A percentile compares a stretch with the other conserved stretches of the same genome.
Conservation (phyloP, 768 basidiomycete species). For the Suillus weaverae region DNA sequence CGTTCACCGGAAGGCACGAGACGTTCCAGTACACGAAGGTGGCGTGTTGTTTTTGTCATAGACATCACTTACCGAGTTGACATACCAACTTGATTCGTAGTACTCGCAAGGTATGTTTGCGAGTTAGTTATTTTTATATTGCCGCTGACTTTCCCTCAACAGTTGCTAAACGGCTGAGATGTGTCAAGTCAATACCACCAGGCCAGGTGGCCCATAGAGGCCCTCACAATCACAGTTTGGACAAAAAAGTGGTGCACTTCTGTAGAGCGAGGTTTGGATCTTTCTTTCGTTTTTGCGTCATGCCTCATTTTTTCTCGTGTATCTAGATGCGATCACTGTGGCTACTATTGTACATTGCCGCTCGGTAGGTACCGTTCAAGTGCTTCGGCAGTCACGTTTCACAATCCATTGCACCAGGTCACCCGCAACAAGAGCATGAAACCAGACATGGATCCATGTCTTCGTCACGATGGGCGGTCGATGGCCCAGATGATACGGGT, state of each 20-base stretch:
- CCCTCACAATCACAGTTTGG: constrained; percentile 48
- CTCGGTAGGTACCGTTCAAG: constrained; percentile 37
- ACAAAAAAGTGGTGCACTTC: constrained; percentile 48
- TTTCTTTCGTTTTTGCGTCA: background rate
- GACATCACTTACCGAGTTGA: background rate
- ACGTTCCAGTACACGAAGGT: constrained; percentile 69
- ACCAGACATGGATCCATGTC: constrained; percentile 68
- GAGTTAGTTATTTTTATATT: background rate
- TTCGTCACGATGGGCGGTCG: constrained; percentile 54
- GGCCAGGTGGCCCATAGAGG: constrained; percentile 46
- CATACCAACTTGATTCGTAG: constrained; percentile 25
- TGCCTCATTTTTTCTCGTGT: background rate
- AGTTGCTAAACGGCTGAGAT: constrained; percentile 54
- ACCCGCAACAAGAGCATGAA: constrained; percentile 60
- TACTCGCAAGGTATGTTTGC: constrained; percentile 50
- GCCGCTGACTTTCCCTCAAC: too few species aligned
- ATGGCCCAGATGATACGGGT: constrained; percentile 48
- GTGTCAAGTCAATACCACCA: constrained; percentile 46
- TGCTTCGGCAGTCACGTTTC: background rate
- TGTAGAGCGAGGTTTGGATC: constrained; percentile 47
- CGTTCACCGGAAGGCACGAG: constrained; percentile 58
- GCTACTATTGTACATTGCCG: constrained; percentile 59
- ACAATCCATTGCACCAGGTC: constrained; percentile 36
- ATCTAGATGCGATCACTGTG: constrained; percentile 52
- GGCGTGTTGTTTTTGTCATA: background rate